Percentiles rank a stretch among this genome's conserved stretches.
These are phyloP conservation scores for Pholiota conissans DNA, from an alignment of 768 basidiomycete genomes.

Conservation along the genomic window DNA sequence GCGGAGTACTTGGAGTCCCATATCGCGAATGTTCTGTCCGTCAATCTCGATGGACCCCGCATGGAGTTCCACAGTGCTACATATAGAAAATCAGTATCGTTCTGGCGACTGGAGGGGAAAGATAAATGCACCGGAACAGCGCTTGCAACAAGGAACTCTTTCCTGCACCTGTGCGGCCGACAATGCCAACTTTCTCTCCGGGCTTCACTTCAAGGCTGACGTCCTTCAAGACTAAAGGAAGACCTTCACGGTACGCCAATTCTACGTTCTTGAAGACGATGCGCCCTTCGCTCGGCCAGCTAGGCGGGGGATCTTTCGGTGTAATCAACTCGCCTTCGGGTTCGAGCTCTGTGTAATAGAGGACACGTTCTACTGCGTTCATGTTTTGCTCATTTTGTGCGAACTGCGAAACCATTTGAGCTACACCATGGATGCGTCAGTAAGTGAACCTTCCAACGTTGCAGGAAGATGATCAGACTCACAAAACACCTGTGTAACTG, in stretches of 20 bases:
- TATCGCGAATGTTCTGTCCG: slow-evolving; percentile 45
- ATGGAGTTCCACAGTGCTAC: slow-evolving; percentile 61
- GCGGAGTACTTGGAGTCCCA: slow-evolving; percentile 58
- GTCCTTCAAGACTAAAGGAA: slow-evolving; percentile 65
- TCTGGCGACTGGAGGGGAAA: neutral
- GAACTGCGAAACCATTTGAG: slow-evolving; percentile 55
- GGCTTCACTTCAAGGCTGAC: slow-evolving; percentile 55
- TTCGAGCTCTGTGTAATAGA: slow-evolving; percentile 64
- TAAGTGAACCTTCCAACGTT: neutral
- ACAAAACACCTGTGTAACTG: slow-evolving; percentile 51
- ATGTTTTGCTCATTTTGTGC: slow-evolving; percentile 70
- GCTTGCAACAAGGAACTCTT: slow-evolving; percentile 61
- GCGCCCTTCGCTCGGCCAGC: slow-evolving; percentile 53
- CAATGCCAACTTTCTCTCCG: slow-evolving; percentile 63
- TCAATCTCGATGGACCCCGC: slow-evolving; percentile 62
- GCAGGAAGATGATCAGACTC: slow-evolving; percentile 12
- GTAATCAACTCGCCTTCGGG: slow-evolving; percentile 49
- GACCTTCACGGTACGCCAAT: slow-evolving; percentile 58
- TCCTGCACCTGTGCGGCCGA: slow-evolving; percentile 49
- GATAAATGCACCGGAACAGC: slow-evolving; percentile 46
- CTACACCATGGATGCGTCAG: slow-evolving; percentile 23
- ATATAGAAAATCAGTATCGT: neutral
- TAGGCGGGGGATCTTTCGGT: slow-evolving; percentile 43
- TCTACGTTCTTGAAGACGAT: slow-evolving; percentile 58
- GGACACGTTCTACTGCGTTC: slow-evolving; percentile 70